A percentile compares a stretch with the other conserved stretches of the same genome.
Conservation (phyloP, 2,329 filamentous ascomycete genomes). For the Thielaviopsis ethacetica region DNA sequence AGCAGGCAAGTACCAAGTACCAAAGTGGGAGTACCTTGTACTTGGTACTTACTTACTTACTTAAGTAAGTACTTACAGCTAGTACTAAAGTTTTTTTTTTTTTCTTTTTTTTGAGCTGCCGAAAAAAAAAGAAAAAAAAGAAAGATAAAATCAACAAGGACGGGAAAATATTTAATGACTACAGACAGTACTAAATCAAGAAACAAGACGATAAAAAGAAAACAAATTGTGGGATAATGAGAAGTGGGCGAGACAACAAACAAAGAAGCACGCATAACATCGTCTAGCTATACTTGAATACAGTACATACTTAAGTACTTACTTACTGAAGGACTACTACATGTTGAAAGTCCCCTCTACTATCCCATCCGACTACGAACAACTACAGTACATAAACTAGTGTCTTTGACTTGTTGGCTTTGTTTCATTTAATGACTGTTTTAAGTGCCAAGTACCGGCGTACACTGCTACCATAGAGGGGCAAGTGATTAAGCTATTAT, state of each 20-base stretch:
- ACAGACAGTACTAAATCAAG: not conserved
- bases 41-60: not conserved
- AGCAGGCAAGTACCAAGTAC: not conserved
- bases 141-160: not conserved
- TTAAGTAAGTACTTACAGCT: too few species aligned
- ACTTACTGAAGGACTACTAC: too few species aligned
- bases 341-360: not conserved
- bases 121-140: not conserved
- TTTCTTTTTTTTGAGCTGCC: too few species aligned
- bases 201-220: too few species aligned
- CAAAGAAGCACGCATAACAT: not conserved
- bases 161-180: constrained; percentile 1
- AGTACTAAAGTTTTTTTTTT: too few species aligned
- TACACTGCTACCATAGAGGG: not conserved
- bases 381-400: not conserved
- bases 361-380: too few species aligned
- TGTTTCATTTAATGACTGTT: not conserved
- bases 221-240: too few species aligned
- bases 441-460: not conserved
- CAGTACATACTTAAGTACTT: too few species aligned
- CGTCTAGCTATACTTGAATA: not conserved
- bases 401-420: not conserved
- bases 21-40: not conserved
- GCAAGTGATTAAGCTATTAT: not conserved
- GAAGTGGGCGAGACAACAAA: not conserved